Base-by-base conservation (phyloP, 208 protist species). In the Crithidia mellificae region DNA sequence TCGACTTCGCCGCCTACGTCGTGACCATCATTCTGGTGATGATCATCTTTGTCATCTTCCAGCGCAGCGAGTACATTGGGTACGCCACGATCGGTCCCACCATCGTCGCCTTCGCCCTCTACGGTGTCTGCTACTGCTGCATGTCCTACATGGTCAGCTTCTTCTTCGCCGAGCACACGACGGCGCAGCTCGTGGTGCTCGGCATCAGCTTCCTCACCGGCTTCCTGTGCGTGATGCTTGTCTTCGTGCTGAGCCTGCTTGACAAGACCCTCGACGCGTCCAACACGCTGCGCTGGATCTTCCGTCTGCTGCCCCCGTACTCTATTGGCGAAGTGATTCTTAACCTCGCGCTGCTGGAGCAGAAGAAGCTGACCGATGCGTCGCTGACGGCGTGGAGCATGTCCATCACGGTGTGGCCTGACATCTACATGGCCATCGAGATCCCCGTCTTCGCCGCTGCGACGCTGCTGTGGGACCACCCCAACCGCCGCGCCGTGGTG, bases 301-400 rank as follows among this genome's bases (percentile, higher is more conserved):
- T 90, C 70, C 85, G 91, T 2, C 17, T 93, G 19, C 65, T 93
- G 30, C 91, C 91, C 12, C 78, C 76, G 47, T 96, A 85, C 68
- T 91, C 77, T 54, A 65, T 95, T n/a, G 81, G 85, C 27, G 90
- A 95, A 66, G 83, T 77, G 2, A 88, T 95, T 74, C 77, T 85
- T 58, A 85, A 84, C 59, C 74, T 95, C 14, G 66, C 85, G 2
- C 51, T 80, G 55, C 54, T 77, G 30, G 56, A 63, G 25, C 65
- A 72, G 54, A 22, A 74, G 63, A 34, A 79, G 57, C 52, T 51
- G n/a, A 32, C 78, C 27, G 68, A 69, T 41, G 36, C 59, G 43
- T 25, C 41, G 32, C 47, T 58, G 38, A 51, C 71, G 17, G 57
- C 80, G 38, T 83, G 80, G 73, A 63, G 38, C 2, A 75, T 93